phyloP scores from a whole-genome alignment of 495 filamentous ascomycete species.

The Annulohypoxylon maeteangense region DNA sequence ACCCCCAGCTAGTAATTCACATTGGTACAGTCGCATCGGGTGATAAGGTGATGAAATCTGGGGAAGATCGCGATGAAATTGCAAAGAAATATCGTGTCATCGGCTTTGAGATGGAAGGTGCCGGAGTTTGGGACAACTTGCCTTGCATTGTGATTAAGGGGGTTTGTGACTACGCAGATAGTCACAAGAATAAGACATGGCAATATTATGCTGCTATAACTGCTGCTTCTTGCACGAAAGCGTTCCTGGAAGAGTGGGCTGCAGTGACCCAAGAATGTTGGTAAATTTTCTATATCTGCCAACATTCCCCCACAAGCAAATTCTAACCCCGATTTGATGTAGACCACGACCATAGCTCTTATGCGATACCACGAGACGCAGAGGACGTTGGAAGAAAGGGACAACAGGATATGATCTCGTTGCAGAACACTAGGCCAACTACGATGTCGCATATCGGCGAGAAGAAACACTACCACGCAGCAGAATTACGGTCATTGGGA shows the following conservation, averaged over 20 bases:
- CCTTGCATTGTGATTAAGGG: constrained; percentile 2
- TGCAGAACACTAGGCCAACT: background rate
- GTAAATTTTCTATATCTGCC: background rate
- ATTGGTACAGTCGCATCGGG: background rate
- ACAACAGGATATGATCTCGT: background rate
- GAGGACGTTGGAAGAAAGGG: background rate
- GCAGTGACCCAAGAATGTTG: background rate
- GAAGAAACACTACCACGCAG: background rate
- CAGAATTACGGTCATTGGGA: background rate
- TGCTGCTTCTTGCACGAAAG: background rate
- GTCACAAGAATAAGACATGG: constrained; percentile 1
- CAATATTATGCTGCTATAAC: background rate
- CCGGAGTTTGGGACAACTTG: constrained; percentile 7
- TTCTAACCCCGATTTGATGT: background rate
- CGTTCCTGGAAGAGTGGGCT: background rate
- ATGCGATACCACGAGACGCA: background rate
- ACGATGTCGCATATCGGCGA: background rate
- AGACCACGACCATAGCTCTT: background rate
- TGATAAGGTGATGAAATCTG: background rate
- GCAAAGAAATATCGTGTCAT: background rate
- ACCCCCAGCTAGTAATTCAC: background rate
- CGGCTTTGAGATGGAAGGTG: constrained; percentile 4
- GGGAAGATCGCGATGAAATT: background rate
- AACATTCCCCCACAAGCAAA: background rate
- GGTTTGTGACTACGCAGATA: background rate